These are phyloP conservation scores for Ramalina peruviana DNA, from an alignment of 495 filamentous ascomycete species.

Conservation along the genomic window DNA sequence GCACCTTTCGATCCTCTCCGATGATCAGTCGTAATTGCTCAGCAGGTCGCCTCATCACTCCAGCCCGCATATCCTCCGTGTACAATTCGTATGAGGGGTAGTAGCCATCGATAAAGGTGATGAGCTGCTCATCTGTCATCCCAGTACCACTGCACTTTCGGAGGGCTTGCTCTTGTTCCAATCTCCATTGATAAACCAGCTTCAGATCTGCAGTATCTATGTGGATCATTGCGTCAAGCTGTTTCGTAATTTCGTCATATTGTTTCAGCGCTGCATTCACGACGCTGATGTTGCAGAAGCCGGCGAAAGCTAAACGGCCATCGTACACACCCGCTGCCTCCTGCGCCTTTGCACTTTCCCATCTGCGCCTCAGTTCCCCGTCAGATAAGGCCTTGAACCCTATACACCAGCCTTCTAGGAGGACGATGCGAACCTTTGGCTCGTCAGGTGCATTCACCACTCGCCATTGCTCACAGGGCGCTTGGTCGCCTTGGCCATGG, in stretches of 20 bases:
- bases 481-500: slow-evolving; percentile 65
- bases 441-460: slow-evolving; percentile 42
- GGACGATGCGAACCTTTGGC: slow-evolving; percentile 41
- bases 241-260: slow-evolving; percentile 62
- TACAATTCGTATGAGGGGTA: slow-evolving; percentile 61
- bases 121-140: slow-evolving; percentile 63
- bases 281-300: slow-evolving; percentile 52
- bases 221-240: slow-evolving; percentile 72
- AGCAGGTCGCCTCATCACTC: slow-evolving; percentile 44
- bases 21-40: slow-evolving; percentile 59
- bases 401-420: slow-evolving; percentile 89
- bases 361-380: slow-evolving; percentile 38
- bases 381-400: slow-evolving; percentile 60
- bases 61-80: slow-evolving; percentile 49
- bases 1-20: slow-evolving; percentile 49
- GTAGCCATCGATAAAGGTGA: slow-evolving; percentile 54
- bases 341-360: slow-evolving; percentile 38
- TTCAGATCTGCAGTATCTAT: slow-evolving; percentile 66
- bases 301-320: slow-evolving; percentile 41
- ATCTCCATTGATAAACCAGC: slow-evolving; percentile 80
- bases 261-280: slow-evolving; percentile 53
- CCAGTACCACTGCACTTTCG: slow-evolving; percentile 49
- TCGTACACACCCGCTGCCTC: slow-evolving; percentile 27
- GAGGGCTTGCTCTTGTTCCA: slow-evolving; percentile 64
- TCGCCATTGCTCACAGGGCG: slow-evolving; percentile 44